phyloP scores from a whole-genome alignment of 2,329 filamentous ascomycete species.

The Verticillium longisporum region DNA sequence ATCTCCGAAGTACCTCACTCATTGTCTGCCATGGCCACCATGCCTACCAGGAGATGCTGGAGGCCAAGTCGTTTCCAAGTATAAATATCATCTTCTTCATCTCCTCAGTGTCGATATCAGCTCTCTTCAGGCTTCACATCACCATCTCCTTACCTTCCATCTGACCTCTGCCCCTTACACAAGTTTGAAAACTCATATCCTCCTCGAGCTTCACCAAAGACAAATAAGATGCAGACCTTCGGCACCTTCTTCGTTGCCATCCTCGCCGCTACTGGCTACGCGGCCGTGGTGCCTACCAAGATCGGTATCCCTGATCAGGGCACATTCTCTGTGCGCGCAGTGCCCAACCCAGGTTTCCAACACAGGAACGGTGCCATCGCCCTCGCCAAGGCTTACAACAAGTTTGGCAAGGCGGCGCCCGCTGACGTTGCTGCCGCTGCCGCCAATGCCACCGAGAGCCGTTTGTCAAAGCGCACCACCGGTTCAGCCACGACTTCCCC shows the following conservation, averaged over 20 bases:
- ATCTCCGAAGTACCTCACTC: too few species aligned
- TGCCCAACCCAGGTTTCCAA: not conserved
- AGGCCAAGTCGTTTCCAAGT: too few species aligned
- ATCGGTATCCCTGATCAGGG: not conserved
- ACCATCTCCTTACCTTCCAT: not conserved
- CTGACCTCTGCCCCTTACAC: not conserved
- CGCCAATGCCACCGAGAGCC: constrained; percentile 4
- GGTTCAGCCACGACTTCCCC: constrained; percentile 22
- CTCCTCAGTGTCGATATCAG: too few species aligned
- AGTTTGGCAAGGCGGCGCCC: constrained; percentile 27
- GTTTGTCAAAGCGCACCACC: constrained; percentile 16
- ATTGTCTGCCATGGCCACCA: too few species aligned
- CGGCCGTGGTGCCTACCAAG: not conserved
- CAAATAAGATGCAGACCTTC: not conserved
- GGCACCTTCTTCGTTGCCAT: not conserved
- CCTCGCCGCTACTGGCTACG: not conserved
- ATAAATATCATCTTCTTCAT: too few species aligned
- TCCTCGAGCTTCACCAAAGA: not conserved
- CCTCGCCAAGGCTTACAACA: constrained; percentile 28
- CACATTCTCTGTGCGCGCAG: not conserved
- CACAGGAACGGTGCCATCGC: constrained; percentile 21
- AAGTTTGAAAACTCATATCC: not conserved
- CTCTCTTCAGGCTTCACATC: too few species aligned
- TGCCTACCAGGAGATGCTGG: too few species aligned
- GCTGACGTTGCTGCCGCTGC: constrained; percentile 19